Conservation (phyloP, 768 basidiomycete species). For the Mycena vulgaris region DNA sequence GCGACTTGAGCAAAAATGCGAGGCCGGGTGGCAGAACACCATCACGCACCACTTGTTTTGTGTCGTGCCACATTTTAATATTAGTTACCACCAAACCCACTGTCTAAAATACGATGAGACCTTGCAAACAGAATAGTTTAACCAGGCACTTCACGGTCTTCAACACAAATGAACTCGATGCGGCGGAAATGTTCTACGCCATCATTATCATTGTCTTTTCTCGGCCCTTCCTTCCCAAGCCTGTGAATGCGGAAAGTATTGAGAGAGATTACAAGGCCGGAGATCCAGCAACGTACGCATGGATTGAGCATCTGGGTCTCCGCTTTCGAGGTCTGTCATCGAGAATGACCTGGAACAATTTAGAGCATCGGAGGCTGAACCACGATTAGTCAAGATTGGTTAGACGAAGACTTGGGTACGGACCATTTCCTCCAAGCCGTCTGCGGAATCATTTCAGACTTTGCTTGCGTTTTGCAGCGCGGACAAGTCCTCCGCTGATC, state of each 20-base stretch:
- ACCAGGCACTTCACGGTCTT: neutral
- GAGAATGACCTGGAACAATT: slow-evolving; percentile 11
- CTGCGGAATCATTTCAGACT: neutral
- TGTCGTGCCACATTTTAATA: no score
- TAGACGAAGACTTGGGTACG: neutral
- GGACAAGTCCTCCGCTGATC: slow-evolving; percentile 13
- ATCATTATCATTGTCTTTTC: neutral
- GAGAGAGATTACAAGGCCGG: neutral
- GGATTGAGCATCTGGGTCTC: neutral
- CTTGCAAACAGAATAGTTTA: no score
- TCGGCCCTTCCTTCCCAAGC: neutral
- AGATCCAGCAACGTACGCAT: neutral
- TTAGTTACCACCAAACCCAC: no score
- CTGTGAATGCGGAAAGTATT: neutral
- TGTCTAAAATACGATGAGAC: no score
- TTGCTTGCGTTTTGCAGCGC: slow-evolving; percentile 4
- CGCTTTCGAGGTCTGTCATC: neutral
- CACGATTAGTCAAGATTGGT: neutral
- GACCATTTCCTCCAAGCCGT: slow-evolving; percentile 18
- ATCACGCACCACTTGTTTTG: no score
- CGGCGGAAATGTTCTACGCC: slow-evolving; percentile 14
- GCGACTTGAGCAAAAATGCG: no score
- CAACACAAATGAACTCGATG: slow-evolving; percentile 13
- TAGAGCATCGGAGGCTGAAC: slow-evolving; percentile 17
- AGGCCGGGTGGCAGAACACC: no score